Base-by-base conservation (phyloP, 208 protist genomes). In the Herpetomonas samuelpessoai region DNA sequence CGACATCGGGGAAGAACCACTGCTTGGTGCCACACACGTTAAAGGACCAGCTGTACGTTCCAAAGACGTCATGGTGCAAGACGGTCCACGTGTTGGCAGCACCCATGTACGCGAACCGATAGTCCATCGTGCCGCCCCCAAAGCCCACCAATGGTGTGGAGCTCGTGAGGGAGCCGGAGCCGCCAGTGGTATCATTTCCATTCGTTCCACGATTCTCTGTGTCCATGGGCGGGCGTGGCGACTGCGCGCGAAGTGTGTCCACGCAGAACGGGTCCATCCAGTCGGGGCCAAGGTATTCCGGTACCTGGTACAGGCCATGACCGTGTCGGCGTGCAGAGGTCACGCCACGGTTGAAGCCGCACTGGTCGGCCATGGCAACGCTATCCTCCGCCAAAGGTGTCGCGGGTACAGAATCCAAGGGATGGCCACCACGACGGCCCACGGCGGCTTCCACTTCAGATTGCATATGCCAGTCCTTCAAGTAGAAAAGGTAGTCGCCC, bases 41-140 rank as follows among this genome's bases (percentile, higher is more conserved):
- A 52, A 93, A 64, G 10, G 90, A 96, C 86, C 86, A 96, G 0
- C 77, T 89, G 77, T 89, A 96, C 28, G 82, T 91, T 52, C 86
- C 86, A 53, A 92, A 93, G 12, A 96, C 90, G 58, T 96, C 90
- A 68, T 76, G 80, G 61, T 96, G 90, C 41, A 96, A 65, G 30
- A 67, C 71, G 21, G 86, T 96, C 79, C 79, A 88, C 45, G 72
- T 87, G 29, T 62, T 55, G 3, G 74, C 63, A 1, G 76, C 56
- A 12, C 86, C 86, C 51, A 96, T 86, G 74, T 93, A 96, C 28
- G 74, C 81, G 55, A 96, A 93, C 21, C 90, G 83, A 58, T 93
- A 93, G 53, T 93, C 86, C 55, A 77, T 79, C 38, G 48, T 29
- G 27, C 68, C 72, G 44, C 81, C 68, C 12, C 89, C 89, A 50